Base-by-base conservation (phyloP, 805 yeast species). In the Yamadazyma insecticola region DNA sequence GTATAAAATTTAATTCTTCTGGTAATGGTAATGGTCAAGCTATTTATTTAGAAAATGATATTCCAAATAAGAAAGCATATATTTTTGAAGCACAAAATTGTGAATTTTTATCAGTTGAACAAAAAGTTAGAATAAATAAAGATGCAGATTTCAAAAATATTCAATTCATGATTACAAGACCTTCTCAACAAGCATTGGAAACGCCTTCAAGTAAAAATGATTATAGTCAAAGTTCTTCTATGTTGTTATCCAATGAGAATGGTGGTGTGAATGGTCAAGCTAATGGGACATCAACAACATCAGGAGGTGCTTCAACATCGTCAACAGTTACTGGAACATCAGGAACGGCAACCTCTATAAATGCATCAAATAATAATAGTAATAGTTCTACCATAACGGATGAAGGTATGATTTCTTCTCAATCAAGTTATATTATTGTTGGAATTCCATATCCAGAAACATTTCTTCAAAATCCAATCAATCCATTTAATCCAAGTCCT, bases 391-490 rank as follows among this genome's bases (percentile, higher is more conserved):
- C 26, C 2, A n/a, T 25, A 11, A 28, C 23, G 18, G 51, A 47
- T 30, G 60, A 55, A 3, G 47, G 55, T 1, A 41, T 57, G 2
- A 32, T 41, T 6, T 45, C 57, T 7, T 31, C 55, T 1, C 48
- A 53, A 5, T 56, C 64, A 2, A 50, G 58, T 30, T 53, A 56
- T 13, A 57, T 65, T 4, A 45, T 64, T 7, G 54, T 64, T 5
- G 71, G 71, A 0, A 65, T 64, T 11, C 70, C 70, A 1, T 45
- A 48, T 12, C 69, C 71, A 1, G 70, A 65, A 35, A 48, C 57
- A 2, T 50, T 44, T 16, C 45, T 62, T 19, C 39, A 41, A 8
- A 45, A 37, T 13, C 67, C 68, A 3, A 57, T 61, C 25, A 63
- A 59, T 30, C 67, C 67, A 3, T 63, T 61, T 46, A 59, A 51